A percentile compares a stretch with the other conserved stretches of the same genome.
These are phyloP conservation scores for Malus sylvestris DNA, from an alignment of 306 rosid genomes.

Conservation along the genomic window DNA sequence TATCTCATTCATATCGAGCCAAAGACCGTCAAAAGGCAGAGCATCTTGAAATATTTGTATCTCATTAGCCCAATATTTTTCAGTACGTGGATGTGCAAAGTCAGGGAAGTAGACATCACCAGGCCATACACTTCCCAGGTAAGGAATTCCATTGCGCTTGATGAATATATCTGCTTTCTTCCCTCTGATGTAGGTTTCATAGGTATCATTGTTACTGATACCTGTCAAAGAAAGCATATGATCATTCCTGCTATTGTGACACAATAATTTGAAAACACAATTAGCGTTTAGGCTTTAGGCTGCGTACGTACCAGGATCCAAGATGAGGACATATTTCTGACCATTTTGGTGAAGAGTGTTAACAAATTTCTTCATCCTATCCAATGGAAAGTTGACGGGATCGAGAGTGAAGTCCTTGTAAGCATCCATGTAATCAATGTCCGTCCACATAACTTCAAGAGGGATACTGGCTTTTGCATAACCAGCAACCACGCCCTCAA, in stretches of 20 bases:
- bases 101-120: slow-evolving; percentile 79
- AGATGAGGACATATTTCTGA: slow-evolving; percentile 70
- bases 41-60: slow-evolving; percentile 45
- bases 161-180: slow-evolving; percentile 55
- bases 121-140: slow-evolving; percentile 86
- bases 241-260: neutral
- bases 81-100: slow-evolving; percentile 55
- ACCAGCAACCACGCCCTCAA: slow-evolving; percentile 59
- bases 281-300: neutral
- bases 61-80: slow-evolving; percentile 57
- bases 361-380: slow-evolving; percentile 52
- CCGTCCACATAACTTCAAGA: slow-evolving; percentile 93
- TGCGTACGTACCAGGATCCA: slow-evolving; percentile 68
- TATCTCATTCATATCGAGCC: slow-evolving; percentile 88
- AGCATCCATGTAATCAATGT: slow-evolving; percentile 90
- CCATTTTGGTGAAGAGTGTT: slow-evolving; percentile 59
- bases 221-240: slow-evolving; percentile 33
- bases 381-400: slow-evolving; percentile 69
- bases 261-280: neutral
- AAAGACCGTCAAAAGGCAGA: slow-evolving; percentile 73
- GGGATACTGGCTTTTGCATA: slow-evolving; percentile 68
- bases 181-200: slow-evolving; percentile 63
- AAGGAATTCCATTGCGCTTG: slow-evolving; percentile 56
- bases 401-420: slow-evolving; percentile 82
- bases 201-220: slow-evolving; percentile 48